phyloP scores from a whole-genome alignment of 139 green algal genomes.

The Chlamydomonas eustigma region DNA sequence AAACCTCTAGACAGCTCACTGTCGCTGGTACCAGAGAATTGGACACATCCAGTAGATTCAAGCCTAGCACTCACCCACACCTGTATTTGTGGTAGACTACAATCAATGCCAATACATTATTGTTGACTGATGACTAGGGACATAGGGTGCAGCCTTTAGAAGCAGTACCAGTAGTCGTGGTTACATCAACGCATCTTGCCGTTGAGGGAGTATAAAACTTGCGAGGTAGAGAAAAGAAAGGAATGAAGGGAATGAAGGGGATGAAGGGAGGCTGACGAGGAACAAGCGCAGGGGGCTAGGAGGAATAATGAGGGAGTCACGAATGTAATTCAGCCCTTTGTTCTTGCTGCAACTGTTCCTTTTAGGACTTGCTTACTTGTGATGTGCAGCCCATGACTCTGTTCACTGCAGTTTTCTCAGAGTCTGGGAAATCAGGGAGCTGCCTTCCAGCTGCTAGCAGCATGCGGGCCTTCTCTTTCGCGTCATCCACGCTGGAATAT shows the following conservation, averaged over 20 bases:
- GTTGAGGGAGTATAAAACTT: too few species aligned
- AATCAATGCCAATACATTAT: neutral
- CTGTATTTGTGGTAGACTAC: conserved; percentile 24
- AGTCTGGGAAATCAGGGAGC: conserved; percentile 40
- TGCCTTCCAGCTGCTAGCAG: conserved; percentile 47
- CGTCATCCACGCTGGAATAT: conserved; percentile 7
- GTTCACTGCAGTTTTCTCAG: conserved; percentile 49
- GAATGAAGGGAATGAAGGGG: too few species aligned
- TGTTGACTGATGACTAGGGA: too few species aligned
- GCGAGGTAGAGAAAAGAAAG: too few species aligned
- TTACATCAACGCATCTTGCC: too few species aligned
- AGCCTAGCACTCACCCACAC: conserved; percentile 74
- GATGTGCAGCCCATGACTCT: conserved; percentile 92
- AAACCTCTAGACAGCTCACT: conserved; percentile 73
- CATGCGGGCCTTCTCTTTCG: conserved; percentile 37
- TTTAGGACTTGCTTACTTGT: conserved; percentile 53
- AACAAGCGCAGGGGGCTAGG: too few species aligned
- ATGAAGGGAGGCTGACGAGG: too few species aligned
- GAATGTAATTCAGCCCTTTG: too few species aligned
- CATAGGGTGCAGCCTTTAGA: too few species aligned
- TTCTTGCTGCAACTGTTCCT: too few species aligned
- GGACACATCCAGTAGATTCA: conserved; percentile 42
- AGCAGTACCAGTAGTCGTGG: too few species aligned
- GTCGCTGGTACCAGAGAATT: conserved; percentile 67
- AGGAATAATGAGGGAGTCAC: too few species aligned